phyloP scores from a whole-genome alignment of 2,329 filamentous ascomycete species.

The Venturia effusa region DNA sequence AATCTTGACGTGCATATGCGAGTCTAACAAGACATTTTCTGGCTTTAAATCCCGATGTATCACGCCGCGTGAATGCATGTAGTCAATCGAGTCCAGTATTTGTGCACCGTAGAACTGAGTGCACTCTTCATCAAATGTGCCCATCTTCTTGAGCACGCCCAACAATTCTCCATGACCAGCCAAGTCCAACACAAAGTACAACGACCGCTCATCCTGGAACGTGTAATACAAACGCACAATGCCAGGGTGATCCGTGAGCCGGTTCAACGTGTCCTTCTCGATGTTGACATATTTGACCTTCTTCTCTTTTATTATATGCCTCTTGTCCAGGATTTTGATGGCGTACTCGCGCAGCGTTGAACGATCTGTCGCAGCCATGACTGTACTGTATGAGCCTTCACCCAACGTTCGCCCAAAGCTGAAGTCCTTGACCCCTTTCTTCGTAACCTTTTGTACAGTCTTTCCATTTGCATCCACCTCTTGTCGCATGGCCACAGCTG shows the following conservation, averaged over 20 bases:
- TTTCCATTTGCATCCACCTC: slow-evolving; percentile 81
- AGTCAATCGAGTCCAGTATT: slow-evolving; percentile 90
- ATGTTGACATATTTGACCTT: slow-evolving; percentile 99
- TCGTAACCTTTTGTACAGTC: slow-evolving; percentile 70
- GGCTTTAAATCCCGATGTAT: slow-evolving; percentile 96
- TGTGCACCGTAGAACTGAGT: slow-evolving; percentile 89
- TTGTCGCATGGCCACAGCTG: slow-evolving; percentile 71
- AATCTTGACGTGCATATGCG: slow-evolving; percentile 96
- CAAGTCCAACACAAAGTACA: slow-evolving; percentile 94
- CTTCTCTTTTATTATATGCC: slow-evolving; percentile 99
- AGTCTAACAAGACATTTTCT: slow-evolving; percentile 90
- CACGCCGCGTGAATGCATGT: slow-evolving; percentile 93
- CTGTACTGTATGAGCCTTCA: slow-evolving; percentile 96
- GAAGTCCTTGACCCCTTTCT: slow-evolving; percentile 97
- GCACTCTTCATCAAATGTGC: slow-evolving; percentile 91
- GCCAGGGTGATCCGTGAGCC: slow-evolving; percentile 89
- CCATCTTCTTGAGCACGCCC: slow-evolving; percentile 85
- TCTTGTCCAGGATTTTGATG: slow-evolving; percentile 95
- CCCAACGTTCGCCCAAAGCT: slow-evolving; percentile 83
- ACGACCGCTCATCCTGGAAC: slow-evolving; percentile 89
- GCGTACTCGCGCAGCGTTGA: slow-evolving; percentile 94
- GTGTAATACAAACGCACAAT: slow-evolving; percentile 97
- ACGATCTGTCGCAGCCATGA: slow-evolving; percentile 83
- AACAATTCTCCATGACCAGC: slow-evolving; percentile 87
- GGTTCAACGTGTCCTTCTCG: slow-evolving; percentile 94